Conservation (phyloP, 2,329 filamentous ascomycete species). For the Cercospora sojina region DNA sequence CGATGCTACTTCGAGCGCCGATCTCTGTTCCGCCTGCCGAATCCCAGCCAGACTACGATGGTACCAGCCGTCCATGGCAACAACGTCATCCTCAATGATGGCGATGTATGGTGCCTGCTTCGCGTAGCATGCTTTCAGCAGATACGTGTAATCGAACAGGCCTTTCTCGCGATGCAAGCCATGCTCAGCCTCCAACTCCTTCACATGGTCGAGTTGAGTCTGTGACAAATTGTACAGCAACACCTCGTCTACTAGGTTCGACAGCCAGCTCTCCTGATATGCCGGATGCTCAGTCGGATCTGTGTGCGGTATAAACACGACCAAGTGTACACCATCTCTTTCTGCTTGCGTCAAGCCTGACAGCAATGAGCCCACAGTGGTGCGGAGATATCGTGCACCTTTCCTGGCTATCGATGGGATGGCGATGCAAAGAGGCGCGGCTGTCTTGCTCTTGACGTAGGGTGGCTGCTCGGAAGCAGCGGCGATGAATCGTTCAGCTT, state of each 20-base stretch:
- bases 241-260: conserved; percentile 45
- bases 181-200: conserved; percentile 37
- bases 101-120: conserved; percentile 43
- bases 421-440: conserved; percentile 43
- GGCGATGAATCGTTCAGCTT: neutral
- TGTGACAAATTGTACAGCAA: conserved; percentile 42
- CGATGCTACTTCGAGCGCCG: conserved; percentile 25
- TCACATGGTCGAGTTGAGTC: conserved; percentile 39
- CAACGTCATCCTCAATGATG: conserved; percentile 50
- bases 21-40: neutral
- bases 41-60: conserved; percentile 38
- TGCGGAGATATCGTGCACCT: conserved; percentile 43
- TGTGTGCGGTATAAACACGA: conserved; percentile 48
- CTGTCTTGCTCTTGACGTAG: neutral
- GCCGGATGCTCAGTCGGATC: conserved; percentile 33
- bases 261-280: conserved; percentile 42
- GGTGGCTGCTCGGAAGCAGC: neutral
- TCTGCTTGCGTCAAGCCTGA: conserved; percentile 45
- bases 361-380: conserved; percentile 47
- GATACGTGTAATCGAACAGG: conserved; percentile 47
- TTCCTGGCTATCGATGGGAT: conserved; percentile 46
- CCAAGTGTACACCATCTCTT: conserved; percentile 44
- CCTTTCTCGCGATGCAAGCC: conserved; percentile 40
- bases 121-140: conserved; percentile 44
- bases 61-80: conserved; percentile 52